Evolutionary conservation across 2,329 filamentous ascomycete species (phyloP).

Genomic region (Colletotrichum abscissum): DNA sequence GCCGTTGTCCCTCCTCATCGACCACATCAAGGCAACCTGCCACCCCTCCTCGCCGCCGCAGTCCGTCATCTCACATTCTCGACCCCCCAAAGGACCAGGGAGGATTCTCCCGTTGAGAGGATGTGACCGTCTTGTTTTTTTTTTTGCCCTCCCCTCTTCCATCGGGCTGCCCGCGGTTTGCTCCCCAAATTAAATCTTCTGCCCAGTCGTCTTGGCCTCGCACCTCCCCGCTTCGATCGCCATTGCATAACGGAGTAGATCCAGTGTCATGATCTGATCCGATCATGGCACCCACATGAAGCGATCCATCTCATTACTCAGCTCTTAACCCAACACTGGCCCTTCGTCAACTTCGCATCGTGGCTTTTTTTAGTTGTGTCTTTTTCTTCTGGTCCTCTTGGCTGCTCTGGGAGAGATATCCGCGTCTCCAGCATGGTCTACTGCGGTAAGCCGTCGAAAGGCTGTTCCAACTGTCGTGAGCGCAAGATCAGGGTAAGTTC

Average conservation of each 20-base stretch:
- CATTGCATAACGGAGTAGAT: conserved; percentile 10
- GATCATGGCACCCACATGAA: conserved; percentile 7
- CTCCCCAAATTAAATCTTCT: neutral
- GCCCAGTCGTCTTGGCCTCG: neutral
- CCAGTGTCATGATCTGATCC: conserved; percentile 8
- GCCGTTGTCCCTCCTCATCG: neutral
- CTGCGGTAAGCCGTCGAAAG: conserved; percentile 67
- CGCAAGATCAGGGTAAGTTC: conserved; percentile 66
- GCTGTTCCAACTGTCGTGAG: conserved; percentile 65
- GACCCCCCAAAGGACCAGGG: neutral
- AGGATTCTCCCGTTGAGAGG: neutral
- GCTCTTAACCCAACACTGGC: neutral
- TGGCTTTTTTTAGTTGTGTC: neutral
- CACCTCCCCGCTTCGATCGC: conserved; percentile 2
- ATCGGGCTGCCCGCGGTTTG: conserved; percentile 4
- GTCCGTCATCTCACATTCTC: conserved; percentile 17
- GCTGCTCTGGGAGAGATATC: neutral
- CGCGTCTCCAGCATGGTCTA: conserved; percentile 60
- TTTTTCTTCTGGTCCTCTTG: neutral
- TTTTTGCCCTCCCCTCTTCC: neutral
- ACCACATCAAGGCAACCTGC: conserved; percentile 1
- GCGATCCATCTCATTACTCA: neutral
- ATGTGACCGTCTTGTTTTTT: neutral
- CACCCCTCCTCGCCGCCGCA: neutral
- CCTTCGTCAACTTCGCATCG: neutral